phyloP scores from a whole-genome alignment of 2,329 filamentous ascomycete genomes.

The Sordariomycetes sp. region DNA sequence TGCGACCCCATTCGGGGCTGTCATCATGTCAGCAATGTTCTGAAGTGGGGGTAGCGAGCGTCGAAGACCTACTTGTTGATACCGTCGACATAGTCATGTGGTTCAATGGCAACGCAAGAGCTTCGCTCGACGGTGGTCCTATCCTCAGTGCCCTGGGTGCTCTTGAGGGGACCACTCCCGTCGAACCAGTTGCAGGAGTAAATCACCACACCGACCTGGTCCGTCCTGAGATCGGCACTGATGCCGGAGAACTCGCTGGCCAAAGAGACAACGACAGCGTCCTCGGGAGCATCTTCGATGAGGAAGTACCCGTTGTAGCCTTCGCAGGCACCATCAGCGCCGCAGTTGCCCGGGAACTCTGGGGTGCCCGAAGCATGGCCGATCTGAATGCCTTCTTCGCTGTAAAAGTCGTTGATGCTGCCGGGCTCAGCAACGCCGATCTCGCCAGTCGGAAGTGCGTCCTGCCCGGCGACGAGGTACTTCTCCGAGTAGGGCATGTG shows the following conservation, averaged over 20 bases:
- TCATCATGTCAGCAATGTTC: neutral
- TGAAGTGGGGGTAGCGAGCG: neutral
- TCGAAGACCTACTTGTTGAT: conserved; percentile 52
- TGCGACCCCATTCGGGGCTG: conserved; percentile 35
- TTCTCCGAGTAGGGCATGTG: conserved; percentile 52
- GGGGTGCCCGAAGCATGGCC: conserved; percentile 49
- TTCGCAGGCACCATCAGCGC: conserved; percentile 51
- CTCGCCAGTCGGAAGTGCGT: conserved; percentile 49
- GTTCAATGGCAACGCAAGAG: conserved; percentile 67
- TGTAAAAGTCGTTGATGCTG: conserved; percentile 60
- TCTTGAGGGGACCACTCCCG: conserved; percentile 43
- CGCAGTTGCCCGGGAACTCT: conserved; percentile 53
- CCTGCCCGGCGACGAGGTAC: conserved; percentile 46
- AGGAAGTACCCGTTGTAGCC: conserved; percentile 60
- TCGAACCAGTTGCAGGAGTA: conserved; percentile 57
- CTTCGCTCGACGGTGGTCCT: conserved; percentile 43
- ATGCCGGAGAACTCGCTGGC: conserved; percentile 58
- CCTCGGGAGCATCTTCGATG: conserved; percentile 28
- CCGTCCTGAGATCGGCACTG: conserved; percentile 58
- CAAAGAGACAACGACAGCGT: conserved; percentile 40
- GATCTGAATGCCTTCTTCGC: conserved; percentile 45
- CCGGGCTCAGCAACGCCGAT: conserved; percentile 46
- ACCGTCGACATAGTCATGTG: conserved; percentile 68
- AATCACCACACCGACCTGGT: conserved; percentile 62
- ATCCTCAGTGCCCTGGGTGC: conserved; percentile 43